Evolutionary conservation across 805 yeast genomes (phyloP).

Genomic region (Pichia phayaonensis): DNA sequence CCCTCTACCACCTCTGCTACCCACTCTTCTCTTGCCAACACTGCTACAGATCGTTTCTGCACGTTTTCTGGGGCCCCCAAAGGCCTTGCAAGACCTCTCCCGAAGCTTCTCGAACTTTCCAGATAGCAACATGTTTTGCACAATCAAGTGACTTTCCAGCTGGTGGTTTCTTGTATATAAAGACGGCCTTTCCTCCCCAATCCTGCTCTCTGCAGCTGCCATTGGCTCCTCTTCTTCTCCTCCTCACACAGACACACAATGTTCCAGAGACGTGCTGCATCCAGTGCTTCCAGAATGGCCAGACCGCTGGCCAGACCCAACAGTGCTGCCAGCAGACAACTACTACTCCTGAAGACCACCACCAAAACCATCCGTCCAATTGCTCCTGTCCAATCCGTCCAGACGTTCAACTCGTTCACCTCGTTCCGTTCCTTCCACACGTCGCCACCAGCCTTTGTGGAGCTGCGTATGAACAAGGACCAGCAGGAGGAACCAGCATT

Average conservation of each 20-base stretch:
- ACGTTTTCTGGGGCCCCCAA: too few relatives aligned
- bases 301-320: background rate
- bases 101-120: background rate
- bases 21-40: too few relatives aligned
- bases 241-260: background rate
- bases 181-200: too few relatives aligned
- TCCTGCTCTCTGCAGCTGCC: too few relatives aligned
- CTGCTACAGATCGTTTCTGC: too few relatives aligned
- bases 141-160: too few relatives aligned
- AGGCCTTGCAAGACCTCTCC: background rate
- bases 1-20: too few relatives aligned
- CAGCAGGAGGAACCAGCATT: constrained; percentile 61
- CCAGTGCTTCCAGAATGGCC: background rate
- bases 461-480: constrained; percentile 28
- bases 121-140: background rate
- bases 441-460: constrained; percentile 6
- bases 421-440: constrained; percentile 16
- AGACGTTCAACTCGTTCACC: constrained; percentile 17
- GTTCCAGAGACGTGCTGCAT: constrained; percentile 1
- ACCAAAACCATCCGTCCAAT: background rate
- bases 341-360: too few relatives aligned
- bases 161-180: too few relatives aligned
- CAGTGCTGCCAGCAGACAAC: too few relatives aligned
- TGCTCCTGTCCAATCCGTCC: background rate
- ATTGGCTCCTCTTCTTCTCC: too few relatives aligned